Conservation (phyloP, 768 basidiomycete species). For the Coprinellus micaceus region DNA sequence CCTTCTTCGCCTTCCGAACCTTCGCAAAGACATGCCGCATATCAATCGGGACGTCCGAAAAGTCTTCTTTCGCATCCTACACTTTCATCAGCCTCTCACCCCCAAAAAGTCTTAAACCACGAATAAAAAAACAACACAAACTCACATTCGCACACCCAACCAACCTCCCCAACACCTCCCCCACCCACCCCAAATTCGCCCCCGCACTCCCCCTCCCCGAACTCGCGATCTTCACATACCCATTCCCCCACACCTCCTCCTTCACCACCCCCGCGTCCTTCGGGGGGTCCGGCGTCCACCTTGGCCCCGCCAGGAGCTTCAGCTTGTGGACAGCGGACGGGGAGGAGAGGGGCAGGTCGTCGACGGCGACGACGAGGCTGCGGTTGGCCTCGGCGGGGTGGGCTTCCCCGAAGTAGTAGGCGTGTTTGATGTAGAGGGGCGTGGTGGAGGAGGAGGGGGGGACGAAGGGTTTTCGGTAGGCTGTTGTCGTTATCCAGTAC, state of each 20-base stretch:
- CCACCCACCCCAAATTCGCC: conserved; percentile 94
- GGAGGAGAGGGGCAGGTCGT: conserved; percentile 61
- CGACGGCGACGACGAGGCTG: conserved; percentile 69
- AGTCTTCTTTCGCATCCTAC: conserved; percentile 42
- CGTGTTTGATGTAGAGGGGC: conserved; percentile 68
- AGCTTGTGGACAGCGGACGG: conserved; percentile 75
- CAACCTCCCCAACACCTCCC: conserved; percentile 77
- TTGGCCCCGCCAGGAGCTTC: conserved; percentile 82
- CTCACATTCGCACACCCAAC: conserved; percentile 83
- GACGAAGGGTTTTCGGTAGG: conserved; percentile 76
- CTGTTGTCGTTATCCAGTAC: no score
- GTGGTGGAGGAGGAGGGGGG: conserved; percentile 51
- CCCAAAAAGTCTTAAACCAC: no score
- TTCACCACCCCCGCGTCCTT: conserved; percentile 59
- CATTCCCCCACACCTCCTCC: conserved; percentile 53
- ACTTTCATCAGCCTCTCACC: conserved; percentile 8
- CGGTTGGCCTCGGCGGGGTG: conserved; percentile 74
- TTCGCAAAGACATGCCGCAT: conserved; percentile 74
- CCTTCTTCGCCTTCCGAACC: conserved; percentile 66
- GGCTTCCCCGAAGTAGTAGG: conserved; percentile 73
- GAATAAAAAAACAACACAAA: conserved; percentile 15
- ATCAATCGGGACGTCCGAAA: conserved; percentile 75
- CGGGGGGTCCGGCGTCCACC: conserved; percentile 79
- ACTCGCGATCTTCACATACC: conserved; percentile 87
- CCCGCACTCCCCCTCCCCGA: conserved; percentile 79